Conservation (phyloP, 129 eudicot species). For the Cynara cardunculus region DNA sequence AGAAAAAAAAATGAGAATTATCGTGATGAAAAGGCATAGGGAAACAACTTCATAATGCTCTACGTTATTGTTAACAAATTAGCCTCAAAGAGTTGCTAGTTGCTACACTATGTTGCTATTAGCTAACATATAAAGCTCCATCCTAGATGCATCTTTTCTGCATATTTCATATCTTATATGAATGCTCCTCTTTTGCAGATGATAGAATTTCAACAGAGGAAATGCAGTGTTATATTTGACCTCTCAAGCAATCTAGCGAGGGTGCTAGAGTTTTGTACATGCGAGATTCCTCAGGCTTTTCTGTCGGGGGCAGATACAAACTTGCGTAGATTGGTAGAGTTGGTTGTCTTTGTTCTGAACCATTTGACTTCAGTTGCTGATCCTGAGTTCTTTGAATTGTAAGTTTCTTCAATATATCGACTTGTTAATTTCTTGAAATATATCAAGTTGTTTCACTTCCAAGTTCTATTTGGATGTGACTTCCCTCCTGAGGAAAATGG, state of each 20-base stretch:
- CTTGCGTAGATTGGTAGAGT: conserved; percentile 78
- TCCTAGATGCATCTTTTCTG: neutral
- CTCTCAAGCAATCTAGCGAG: conserved; percentile 94
- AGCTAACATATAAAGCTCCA: neutral
- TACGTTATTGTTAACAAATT: neutral
- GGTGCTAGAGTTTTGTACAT: conserved; percentile 84
- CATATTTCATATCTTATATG: neutral
- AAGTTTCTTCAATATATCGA: conserved; percentile 23
- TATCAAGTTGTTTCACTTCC: neutral
- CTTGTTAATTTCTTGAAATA: neutral
- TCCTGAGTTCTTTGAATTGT: conserved; percentile 84
- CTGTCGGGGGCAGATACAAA: conserved; percentile 83
- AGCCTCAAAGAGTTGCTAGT: neutral
- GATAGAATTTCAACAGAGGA: conserved; percentile 78
- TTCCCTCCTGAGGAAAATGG: neutral
- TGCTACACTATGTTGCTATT: neutral
- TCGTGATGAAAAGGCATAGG: neutral
- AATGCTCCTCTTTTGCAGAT: conserved; percentile 39
- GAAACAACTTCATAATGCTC: neutral
- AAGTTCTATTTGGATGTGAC: neutral
- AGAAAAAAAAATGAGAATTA: too few species aligned
- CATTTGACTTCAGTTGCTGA: conserved; percentile 76
- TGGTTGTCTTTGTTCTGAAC: conserved; percentile 77
- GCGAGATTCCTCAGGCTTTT: conserved; percentile 86
- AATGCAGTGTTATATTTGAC: conserved; percentile 87